Percentiles rank a stretch among this genome's conserved stretches.
phyloP scores from a whole-genome alignment of 257 asterid species.

The Penstemon newberryi region DNA sequence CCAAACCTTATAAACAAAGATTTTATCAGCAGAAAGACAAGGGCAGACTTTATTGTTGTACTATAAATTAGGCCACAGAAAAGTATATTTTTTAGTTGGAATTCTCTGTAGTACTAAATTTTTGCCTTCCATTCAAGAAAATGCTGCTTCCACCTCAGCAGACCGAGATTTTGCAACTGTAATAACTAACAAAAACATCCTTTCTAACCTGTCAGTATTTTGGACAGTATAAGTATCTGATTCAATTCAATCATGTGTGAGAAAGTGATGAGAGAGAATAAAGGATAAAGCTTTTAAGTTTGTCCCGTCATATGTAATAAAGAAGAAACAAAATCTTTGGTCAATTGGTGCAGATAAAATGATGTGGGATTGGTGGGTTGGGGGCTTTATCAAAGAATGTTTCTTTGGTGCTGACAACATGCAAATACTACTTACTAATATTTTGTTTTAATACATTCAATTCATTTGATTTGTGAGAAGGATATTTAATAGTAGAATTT shows the following conservation, averaged over 20 bases:
- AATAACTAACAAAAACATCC: not conserved
- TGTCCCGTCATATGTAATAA: not conserved
- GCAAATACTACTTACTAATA: conserved; percentile 15
- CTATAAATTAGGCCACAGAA: conserved; percentile 12
- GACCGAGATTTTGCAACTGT: conserved; percentile 19
- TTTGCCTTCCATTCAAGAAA: not conserved
- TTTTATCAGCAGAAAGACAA: conserved; percentile 24
- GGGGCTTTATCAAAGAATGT: not conserved
- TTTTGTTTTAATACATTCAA: conserved; percentile 9
- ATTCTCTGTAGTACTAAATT: conserved; percentile 26
- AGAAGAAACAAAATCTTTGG: conserved; percentile 27
- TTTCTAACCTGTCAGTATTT: conserved; percentile 10
- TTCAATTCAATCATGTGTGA: conserved; percentile 28
- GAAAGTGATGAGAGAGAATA: conserved; percentile 30
- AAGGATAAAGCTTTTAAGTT: not conserved
- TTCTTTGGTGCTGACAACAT: not conserved
- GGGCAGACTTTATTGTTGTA: conserved; percentile 23
- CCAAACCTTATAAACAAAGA: not conserved
- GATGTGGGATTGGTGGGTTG: conserved; percentile 24
- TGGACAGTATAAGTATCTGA: conserved; percentile 18
- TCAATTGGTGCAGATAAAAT: conserved; percentile 17
- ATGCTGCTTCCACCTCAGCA: conserved; percentile 32
- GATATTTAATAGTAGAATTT: not conserved
- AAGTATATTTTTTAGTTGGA: conserved; percentile 26
- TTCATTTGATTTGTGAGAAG: conserved; percentile 11